Percentiles rank a stretch among this genome's conserved stretches.
Conservation (phyloP, 164 flowering plant species). For the Annona cherimola region DNA sequence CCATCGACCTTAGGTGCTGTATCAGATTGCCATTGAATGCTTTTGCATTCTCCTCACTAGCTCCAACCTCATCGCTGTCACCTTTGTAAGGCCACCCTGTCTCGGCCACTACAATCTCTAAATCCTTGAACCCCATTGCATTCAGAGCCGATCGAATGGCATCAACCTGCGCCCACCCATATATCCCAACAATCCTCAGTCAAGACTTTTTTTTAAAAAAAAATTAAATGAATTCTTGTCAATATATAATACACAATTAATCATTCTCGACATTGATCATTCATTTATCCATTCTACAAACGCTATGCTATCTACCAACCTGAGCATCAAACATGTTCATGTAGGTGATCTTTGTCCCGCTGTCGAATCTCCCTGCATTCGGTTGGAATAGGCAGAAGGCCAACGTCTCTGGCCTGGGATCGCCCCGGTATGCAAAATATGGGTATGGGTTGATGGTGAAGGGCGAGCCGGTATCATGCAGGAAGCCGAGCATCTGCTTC, state of each 20-base stretch:
- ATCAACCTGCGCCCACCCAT: conserved; percentile 53
- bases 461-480: conserved; percentile 59
- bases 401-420: conserved; percentile 77
- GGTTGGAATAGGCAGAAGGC: conserved; percentile 91
- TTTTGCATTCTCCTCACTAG: conserved; percentile 77
- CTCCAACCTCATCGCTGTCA: conserved; percentile 64
- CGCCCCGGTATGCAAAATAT: conserved; percentile 86
- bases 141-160: conserved; percentile 72
- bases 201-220: too few relatives aligned
- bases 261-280: too few relatives aligned
- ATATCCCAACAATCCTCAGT: too few relatives aligned
- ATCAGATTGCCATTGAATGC: conserved; percentile 86
- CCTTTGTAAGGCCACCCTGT: conserved; percentile 97
- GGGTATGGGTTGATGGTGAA: conserved; percentile 91
- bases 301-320: conserved; percentile 27
- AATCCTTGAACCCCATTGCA: conserved; percentile 54
- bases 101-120: conserved; percentile 91
- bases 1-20: conserved; percentile 70
- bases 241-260: too few relatives aligned
- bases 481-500: conserved; percentile 57
- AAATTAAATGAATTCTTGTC: too few relatives aligned
- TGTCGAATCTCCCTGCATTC: conserved; percentile 74
- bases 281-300: too few relatives aligned
- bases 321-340: conserved; percentile 97
- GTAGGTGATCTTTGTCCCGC: conserved; percentile 65